Conservation (phyloP, 1,139 yeast genomes). For the Pneumocystis carinii region DNA sequence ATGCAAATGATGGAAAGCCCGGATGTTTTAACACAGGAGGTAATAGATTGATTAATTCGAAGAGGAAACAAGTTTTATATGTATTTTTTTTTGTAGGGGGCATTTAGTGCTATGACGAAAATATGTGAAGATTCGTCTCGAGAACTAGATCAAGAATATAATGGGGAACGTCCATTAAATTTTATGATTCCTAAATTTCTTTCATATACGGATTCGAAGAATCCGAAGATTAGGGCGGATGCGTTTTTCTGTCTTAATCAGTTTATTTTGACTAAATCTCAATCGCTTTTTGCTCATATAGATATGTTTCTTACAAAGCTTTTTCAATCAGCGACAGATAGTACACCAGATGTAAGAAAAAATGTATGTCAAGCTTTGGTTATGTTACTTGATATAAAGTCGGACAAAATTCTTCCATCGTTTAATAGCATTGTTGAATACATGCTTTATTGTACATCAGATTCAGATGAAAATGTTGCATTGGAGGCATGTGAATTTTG, state of each 20-base stretch:
- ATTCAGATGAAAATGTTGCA: constrained; percentile 53
- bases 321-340: constrained; percentile 45
- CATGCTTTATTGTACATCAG: constrained; percentile 62
- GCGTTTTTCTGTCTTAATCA: constrained; percentile 64
- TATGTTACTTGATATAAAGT: constrained; percentile 57
- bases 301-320: constrained; percentile 52
- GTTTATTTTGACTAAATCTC: constrained; percentile 54
- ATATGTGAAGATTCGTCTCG: constrained; percentile 72
- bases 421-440: constrained; percentile 72
- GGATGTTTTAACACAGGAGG: neutral
- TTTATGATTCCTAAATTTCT: constrained; percentile 53
- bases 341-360: constrained; percentile 45
- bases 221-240: constrained; percentile 43
- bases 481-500: constrained; percentile 88
- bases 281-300: constrained; percentile 45
- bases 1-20: constrained; percentile 31
- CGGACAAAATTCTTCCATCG: constrained; percentile 69
- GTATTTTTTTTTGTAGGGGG: constrained; percentile 48
- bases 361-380: constrained; percentile 70
- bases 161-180: constrained; percentile 54
- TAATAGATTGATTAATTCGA: constrained; percentile 14
- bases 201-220: constrained; percentile 28
- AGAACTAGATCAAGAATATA: constrained; percentile 43
- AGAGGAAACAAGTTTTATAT: constrained; percentile 25
- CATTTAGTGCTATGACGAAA: constrained; percentile 68